Evolutionary conservation across 352 stramenopile genomes (phyloP).

Genomic region (Phytophthora fragariaefolia): DNA sequence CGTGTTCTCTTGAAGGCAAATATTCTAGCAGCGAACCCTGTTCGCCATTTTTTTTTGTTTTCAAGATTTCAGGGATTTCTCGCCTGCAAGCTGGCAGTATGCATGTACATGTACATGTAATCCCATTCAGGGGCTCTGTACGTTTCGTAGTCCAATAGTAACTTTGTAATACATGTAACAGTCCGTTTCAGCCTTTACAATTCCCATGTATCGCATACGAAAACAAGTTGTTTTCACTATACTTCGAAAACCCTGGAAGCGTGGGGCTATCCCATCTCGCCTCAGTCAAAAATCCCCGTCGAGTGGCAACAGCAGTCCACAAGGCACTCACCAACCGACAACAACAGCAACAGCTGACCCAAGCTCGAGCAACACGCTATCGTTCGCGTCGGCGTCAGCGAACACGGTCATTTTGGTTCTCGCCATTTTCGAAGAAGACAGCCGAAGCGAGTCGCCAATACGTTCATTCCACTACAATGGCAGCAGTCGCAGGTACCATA

Average conservation of each 20-base stretch:
- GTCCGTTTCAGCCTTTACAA: slow-evolving; percentile 9
- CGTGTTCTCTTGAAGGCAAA: too few species aligned
- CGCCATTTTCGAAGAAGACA: slow-evolving; percentile 12
- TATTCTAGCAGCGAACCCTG: not conserved
- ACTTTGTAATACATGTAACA: slow-evolving; percentile 1
- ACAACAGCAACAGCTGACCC: slow-evolving; percentile 14
- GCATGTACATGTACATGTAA: too few species aligned
- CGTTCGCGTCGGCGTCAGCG: slow-evolving; percentile 12
- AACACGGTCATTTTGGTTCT: slow-evolving; percentile 32
- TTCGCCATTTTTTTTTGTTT: not conserved
- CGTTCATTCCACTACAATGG: slow-evolving; percentile 11
- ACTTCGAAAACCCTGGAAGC: not conserved
- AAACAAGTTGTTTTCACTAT: slow-evolving; percentile 14
- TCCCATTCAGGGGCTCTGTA: not conserved
- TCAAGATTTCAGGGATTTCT: not conserved
- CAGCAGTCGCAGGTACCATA: slow-evolving; percentile 11
- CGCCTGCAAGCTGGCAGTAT: slow-evolving; percentile 5
- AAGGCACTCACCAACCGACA: slow-evolving; percentile 22
- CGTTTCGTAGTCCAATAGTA: slow-evolving; percentile 24
- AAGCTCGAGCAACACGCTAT: slow-evolving; percentile 12
- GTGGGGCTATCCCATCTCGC: slow-evolving; percentile 22
- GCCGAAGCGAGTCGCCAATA: not conserved
- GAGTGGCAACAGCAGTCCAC: slow-evolving; percentile 8
- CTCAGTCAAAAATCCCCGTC: not conserved
- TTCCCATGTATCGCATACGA: slow-evolving; percentile 11